Base-by-base conservation (phyloP, 208 protist genomes). In the Leishmania lainsoni region DNA sequence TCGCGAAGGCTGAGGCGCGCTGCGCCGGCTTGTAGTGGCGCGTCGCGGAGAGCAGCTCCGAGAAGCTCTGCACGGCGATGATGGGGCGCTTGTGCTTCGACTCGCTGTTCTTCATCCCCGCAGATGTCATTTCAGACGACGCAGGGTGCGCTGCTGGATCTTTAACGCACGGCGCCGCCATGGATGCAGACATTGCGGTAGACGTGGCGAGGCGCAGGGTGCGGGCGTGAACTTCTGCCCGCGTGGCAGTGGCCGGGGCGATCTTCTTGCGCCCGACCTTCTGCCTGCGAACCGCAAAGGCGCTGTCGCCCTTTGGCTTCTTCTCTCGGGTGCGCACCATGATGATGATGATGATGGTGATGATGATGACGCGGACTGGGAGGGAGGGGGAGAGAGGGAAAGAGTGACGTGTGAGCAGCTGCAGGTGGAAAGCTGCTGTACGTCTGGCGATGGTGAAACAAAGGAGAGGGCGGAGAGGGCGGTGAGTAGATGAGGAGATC, bases 241-340 rank as follows among this genome's bases (percentile, higher is more conserved):
- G 87, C 17, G 93, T 97, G 4, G 91, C 89, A 0, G 93, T 97
- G 48, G 83, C 93, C 1, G 93, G 93, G 0, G 90, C 89, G 49
- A 97, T 86, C 78, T 97, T 97, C 78, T 97, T 97, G 26, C 92
- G 86, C 5, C 93, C 93, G 22, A 92, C 86, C 73, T 97, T 97
- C 81, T 97, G 93, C 74, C 90, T 94, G 17, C 83, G 85, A 61
- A 65, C 93, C 22, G 79, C 69, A 81, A 97, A 97, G 79, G 93
- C 93, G n/a, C 92, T 90, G 71, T 97, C 93, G 80, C 93, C 93
- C 84, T 95, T 95, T 39, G 80, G 68, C 79, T 93, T 94, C 84
- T 96, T 96, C 32, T 77, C 80, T 81, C 92, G 90, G 20, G 88
- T 83, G 48, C 93, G 93, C n/a, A 97, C 93, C 93, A 97, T 96